phyloP scores from a whole-genome alignment of 306 rosid species.

The Fagus sylvatica region DNA sequence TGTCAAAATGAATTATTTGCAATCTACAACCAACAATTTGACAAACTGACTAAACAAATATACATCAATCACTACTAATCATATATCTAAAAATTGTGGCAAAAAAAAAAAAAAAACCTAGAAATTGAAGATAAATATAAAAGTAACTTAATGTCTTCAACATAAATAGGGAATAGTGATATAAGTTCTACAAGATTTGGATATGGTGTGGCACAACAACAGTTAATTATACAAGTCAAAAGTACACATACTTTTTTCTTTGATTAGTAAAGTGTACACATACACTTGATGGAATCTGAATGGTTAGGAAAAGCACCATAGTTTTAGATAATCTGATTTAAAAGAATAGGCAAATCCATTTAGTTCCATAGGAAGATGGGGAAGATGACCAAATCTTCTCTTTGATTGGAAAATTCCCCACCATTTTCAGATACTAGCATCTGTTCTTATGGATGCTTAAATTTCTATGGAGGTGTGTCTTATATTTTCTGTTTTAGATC shows the following conservation, averaged over 20 bases:
- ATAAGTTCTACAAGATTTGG: not conserved
- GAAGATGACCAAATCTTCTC: not conserved
- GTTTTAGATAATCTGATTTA: not conserved
- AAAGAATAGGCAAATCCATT: not conserved
- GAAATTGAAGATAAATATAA: not conserved
- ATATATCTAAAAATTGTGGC: not conserved
- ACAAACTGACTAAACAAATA: not conserved
- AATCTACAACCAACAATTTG: conserved; percentile 2
- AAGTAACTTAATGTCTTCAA: not conserved
- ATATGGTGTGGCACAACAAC: too few species aligned
- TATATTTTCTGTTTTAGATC: not conserved
- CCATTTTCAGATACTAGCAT: not conserved
- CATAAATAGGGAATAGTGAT: not conserved
- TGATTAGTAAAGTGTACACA: too few species aligned
- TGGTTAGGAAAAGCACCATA: too few species aligned
- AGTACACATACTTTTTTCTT: too few species aligned
- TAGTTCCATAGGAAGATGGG: not conserved
- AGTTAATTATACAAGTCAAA: too few species aligned
- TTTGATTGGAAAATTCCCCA: not conserved
- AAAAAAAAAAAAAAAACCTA: too few species aligned
- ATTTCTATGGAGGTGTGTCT: not conserved
- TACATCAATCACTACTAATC: not conserved
- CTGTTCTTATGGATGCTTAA: not conserved
- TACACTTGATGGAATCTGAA: too few species aligned
- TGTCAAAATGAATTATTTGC: not conserved